These are phyloP conservation scores for Dactylellina parvicollis DNA, from an alignment of 2,329 filamentous ascomycete genomes.

Conservation along the genomic window DNA sequence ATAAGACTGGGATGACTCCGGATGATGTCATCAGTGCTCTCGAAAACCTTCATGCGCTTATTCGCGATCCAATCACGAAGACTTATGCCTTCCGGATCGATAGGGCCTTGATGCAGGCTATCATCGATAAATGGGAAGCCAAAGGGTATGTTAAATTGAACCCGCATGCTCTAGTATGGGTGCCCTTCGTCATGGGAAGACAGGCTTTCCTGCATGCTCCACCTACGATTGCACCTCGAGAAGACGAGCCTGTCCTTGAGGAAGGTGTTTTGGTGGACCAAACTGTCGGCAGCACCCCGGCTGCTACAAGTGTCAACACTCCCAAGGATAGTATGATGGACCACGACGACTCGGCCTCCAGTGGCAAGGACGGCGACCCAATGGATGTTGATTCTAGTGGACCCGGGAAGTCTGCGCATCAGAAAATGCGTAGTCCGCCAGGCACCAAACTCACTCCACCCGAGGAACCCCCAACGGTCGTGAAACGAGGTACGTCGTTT, in stretches of 20 bases:
- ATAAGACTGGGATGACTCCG: conserved; percentile 91
- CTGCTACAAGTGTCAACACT: conserved; percentile 44
- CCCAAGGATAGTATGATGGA: conserved; percentile 47
- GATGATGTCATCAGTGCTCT: conserved; percentile 96
- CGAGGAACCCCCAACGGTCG: conserved; percentile 27
- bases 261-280: conserved; percentile 63
- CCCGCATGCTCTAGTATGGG: conserved; percentile 85
- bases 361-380: conserved; percentile 36
- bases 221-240: conserved; percentile 85
- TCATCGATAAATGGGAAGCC: conserved; percentile 86
- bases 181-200: conserved; percentile 94
- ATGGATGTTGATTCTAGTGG: conserved; percentile 51
- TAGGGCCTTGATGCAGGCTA: conserved; percentile 82
- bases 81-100: conserved; percentile 91
- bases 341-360: conserved; percentile 37
- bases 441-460: conserved; percentile 36
- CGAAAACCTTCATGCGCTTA: conserved; percentile 86
- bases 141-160: conserved; percentile 90
- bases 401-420: conserved; percentile 3
- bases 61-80: conserved; percentile 87
- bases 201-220: conserved; percentile 73
- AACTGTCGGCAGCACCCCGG: conserved; percentile 62
- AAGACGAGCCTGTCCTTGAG: conserved; percentile 68
- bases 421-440: conserved; percentile 30
- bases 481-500: conserved; percentile 45